Evolutionary conservation across 345 rosid genomes (phyloP), one percentile per base, ranked within the genome.

Genomic region (Hibiscus trionum): DNA sequence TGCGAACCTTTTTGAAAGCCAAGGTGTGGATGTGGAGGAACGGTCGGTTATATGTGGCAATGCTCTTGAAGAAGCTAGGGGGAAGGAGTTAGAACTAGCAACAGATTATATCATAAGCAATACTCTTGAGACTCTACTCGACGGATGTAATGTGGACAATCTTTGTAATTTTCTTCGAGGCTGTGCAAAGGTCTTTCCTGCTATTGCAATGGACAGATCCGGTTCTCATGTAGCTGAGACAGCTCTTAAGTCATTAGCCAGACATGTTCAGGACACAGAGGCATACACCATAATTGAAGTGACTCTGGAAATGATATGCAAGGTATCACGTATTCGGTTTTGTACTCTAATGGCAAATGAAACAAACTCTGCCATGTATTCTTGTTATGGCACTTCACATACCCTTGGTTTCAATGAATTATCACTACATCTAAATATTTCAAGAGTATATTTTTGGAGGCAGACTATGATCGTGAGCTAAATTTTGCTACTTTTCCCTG

Each of bases 191-290:
- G 80, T 77, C 67, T 93, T 96, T 76, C 91, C 98, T 75, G 82
- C 84, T 73, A 85, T 93, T 80, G 90, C 98, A 50, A 89, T 89
- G 94, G 98, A 93, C 80, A 88, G 90, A 46, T 91, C 96, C 60
- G 96, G 98, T 73, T 96, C 99, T 63, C 97, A 96, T 85, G 98
- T 93, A 60, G 93, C 93, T 0, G 98, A 96, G 84, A 84, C 98
- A 59, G 94, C 97, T 73, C 90, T 96, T 55, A 92, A 90, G 89
- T 88, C 94, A 56, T 76, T 96, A 80, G 82, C 85, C 29, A 47
- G 70, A 31, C 96, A 89, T 82, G 87, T 96, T 72, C 84, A 93
- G 65, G 94, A 91, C 15, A 76, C 84, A 66, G 97, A 88, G 24
- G 75, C 86, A 11, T 83, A 81, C 83, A 73, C 87, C 66, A 77